A percentile compares a stretch with the other conserved stretches of the same genome.
These are phyloP conservation scores for Colletotrichum coccodes DNA, from an alignment of 2,329 filamentous ascomycete species.

Conservation along the genomic window DNA sequence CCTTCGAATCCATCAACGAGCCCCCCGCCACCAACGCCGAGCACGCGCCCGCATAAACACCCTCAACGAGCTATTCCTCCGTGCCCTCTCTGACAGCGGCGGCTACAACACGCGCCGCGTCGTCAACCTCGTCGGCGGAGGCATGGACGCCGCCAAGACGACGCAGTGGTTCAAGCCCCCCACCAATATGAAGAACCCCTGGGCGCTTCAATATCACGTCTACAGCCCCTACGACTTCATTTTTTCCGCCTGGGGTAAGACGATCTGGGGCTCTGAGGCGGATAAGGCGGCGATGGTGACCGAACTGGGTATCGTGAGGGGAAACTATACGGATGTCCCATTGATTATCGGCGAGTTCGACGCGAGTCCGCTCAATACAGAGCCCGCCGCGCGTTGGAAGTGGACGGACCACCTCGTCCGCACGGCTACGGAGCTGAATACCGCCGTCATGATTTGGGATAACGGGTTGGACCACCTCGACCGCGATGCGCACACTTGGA, in stretches of 20 bases:
- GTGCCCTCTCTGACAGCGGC: conserved; percentile 62
- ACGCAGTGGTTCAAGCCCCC: conserved; percentile 63
- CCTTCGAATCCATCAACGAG: conserved; percentile 70
- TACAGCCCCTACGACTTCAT: conserved; percentile 65
- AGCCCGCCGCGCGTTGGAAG: conserved; percentile 66
- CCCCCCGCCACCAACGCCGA: conserved; percentile 61
- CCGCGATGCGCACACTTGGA: conserved; percentile 58
- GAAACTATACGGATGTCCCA: conserved; percentile 65
- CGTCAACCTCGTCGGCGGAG: conserved; percentile 63
- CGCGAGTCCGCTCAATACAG: conserved; percentile 58
- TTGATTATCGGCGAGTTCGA: conserved; percentile 69
- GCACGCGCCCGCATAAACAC: conserved; percentile 61
- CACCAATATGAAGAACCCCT: conserved; percentile 62
- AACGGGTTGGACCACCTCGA: conserved; percentile 67
- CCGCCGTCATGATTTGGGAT: conserved; percentile 66
- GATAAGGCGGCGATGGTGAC: conserved; percentile 60
- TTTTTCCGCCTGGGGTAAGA: conserved; percentile 66
- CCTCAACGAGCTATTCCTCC: conserved; percentile 65
- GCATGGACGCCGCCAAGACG: conserved; percentile 60
- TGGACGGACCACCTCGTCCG: conserved; percentile 65
- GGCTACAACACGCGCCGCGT: conserved; percentile 66
- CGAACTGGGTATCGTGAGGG: conserved; percentile 61
- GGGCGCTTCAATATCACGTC: conserved; percentile 71
- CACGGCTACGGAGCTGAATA: conserved; percentile 59
- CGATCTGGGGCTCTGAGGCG: conserved; percentile 65